Evolutionary conservation across 345 rosid genomes (phyloP).

Genomic region (Microthlaspi erraticum): DNA sequence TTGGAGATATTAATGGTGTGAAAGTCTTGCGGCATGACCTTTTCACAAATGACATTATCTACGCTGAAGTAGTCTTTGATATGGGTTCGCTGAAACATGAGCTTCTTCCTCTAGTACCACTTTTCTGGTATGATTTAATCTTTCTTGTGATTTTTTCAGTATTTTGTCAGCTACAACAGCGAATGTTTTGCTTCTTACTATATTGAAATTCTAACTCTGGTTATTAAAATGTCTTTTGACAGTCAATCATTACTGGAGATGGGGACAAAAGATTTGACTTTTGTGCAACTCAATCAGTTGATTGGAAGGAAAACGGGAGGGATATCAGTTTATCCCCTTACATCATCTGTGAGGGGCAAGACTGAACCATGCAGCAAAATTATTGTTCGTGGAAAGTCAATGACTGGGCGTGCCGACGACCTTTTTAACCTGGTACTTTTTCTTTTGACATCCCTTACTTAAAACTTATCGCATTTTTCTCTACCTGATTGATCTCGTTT

Average conservation of each 20-base stretch:
- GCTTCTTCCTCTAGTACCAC: conserved; percentile 88
- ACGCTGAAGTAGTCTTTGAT: conserved; percentile 86
- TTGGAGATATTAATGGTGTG: conserved; percentile 85
- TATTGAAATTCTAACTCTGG: conserved; percentile 13
- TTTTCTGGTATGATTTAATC: conserved; percentile 69
- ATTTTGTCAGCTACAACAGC: conserved; percentile 5
- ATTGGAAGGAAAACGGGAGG: conserved; percentile 99
- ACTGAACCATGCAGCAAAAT: conserved; percentile 82
- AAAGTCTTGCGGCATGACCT: conserved; percentile 90
- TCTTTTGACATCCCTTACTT: conserved; percentile 1
- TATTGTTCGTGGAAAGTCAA: conserved; percentile 93
- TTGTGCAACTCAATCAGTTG: conserved; percentile 96
- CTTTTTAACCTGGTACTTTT: conserved; percentile 78
- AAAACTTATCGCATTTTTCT: conserved; percentile 5
- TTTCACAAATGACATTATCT: conserved; percentile 93
- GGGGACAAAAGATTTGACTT: conserved; percentile 91
- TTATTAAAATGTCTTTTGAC: conserved; percentile 34
- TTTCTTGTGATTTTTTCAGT: conserved; percentile 17
- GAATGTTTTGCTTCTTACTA: conserved; percentile 13
- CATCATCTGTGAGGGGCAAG: conserved; percentile 79
- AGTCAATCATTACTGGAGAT: conserved; percentile 96
- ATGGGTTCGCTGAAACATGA: conserved; percentile 85
- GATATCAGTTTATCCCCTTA: conserved; percentile 90
- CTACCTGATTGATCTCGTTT: conserved; percentile 8
- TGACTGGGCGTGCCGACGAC: conserved; percentile 92